Evolutionary conservation across 2,329 filamentous ascomycete species (phyloP).

Genomic region (Lachnellula cervina): DNA sequence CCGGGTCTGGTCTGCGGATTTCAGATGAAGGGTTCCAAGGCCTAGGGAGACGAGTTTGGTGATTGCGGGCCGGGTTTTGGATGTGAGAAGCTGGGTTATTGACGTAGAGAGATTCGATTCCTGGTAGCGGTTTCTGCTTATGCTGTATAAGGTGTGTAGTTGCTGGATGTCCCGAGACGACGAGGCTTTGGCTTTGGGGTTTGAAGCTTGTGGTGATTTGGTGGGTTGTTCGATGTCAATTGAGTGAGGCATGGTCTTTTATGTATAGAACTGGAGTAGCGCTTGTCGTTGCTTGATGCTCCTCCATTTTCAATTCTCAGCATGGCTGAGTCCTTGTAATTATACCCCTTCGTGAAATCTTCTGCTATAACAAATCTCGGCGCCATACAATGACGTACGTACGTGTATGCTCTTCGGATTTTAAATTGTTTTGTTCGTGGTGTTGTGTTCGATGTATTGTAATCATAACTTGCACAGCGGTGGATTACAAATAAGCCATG

Average conservation of each 20-base stretch:
- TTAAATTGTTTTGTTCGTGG: no score
- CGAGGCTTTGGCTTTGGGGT: constrained; percentile 9
- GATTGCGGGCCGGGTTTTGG: constrained; percentile 8
- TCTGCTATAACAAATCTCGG: no score
- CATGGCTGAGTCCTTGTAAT: no score
- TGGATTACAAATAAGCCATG: no score
- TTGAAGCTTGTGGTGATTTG: neutral
- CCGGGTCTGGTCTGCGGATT: constrained; percentile 24
- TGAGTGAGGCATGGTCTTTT: constrained; percentile 11
- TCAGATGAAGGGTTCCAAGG: constrained; percentile 13
- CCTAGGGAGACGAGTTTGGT: constrained; percentile 13
- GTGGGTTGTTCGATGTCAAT: constrained; percentile 2
- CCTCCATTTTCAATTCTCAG: no score
- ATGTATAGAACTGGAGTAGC: neutral
- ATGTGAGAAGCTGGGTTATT: constrained; percentile 6
- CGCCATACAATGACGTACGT: no score
- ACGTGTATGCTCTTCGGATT: no score
- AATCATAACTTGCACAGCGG: no score
- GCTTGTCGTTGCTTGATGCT: no score
- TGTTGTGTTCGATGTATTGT: no score
- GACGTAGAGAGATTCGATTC: constrained; percentile 7
- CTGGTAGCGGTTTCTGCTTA: constrained; percentile 2
- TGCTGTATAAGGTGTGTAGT: constrained; percentile 11
- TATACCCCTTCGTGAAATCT: no score
- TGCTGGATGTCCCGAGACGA: constrained; percentile 10